Percentiles rank a stretch among this genome's conserved stretches.
Conservation (phyloP, 345 rosid species). For the Ceriops zippeliana region DNA sequence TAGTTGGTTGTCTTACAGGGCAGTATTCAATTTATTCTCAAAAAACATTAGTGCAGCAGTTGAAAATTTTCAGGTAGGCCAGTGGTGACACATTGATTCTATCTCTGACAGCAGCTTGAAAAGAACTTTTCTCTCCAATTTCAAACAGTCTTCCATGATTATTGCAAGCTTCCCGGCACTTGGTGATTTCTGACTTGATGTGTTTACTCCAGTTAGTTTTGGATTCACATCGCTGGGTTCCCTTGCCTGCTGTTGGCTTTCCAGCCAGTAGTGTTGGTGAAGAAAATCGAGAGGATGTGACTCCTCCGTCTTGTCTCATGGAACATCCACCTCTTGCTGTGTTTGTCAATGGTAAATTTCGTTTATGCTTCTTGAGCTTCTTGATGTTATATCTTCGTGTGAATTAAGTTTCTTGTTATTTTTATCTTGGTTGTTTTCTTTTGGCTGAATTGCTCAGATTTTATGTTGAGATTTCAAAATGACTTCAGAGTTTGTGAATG, state of each 20-base stretch:
- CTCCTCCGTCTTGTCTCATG: conserved; percentile 92
- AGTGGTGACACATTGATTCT: conserved; percentile 2
- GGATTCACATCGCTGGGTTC: conserved; percentile 99
- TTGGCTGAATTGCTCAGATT: not conserved
- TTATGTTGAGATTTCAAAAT: not conserved
- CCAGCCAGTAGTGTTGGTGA: conserved; percentile 52
- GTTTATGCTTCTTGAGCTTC: conserved; percentile 10
- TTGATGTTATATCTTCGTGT: not conserved
- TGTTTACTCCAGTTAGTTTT: conserved; percentile 72
- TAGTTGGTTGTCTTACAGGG: conserved; percentile 50
- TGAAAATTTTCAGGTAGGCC: conserved; percentile 77
- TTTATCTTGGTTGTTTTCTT: not conserved
- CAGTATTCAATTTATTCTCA: conserved; percentile 80
- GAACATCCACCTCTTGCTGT: conserved; percentile 99
- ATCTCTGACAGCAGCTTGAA: conserved; percentile 2
- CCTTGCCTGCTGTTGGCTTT: conserved; percentile 85
- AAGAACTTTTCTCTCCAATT: not conserved
- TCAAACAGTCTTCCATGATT: conserved; percentile 1
- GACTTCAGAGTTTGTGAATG: not conserved
- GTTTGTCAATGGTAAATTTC: conserved; percentile 69
- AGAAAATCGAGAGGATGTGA: conserved; percentile 79
- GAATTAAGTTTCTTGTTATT: not conserved
- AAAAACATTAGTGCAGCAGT: conserved; percentile 81
- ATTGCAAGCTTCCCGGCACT: conserved; percentile 8
- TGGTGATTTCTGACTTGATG: conserved; percentile 26